Evolutionary conservation across 495 filamentous ascomycete genomes (phyloP), one percentile per base, ranked within the genome.

Genomic region (Xylaria longipes): DNA sequence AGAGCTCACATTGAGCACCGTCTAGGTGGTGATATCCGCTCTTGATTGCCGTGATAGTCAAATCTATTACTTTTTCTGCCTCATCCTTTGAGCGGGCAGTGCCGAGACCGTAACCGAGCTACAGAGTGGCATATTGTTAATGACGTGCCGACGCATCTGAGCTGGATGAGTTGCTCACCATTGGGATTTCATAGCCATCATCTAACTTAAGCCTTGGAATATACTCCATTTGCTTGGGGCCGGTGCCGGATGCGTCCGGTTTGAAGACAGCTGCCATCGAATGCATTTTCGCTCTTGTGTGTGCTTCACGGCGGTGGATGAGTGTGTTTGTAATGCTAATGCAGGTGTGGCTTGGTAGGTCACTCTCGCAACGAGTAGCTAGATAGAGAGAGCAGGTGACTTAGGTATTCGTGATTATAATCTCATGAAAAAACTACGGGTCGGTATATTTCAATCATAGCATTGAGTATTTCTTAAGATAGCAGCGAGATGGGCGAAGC

Each of bases 1-100:
- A 54, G 7, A 27, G 5, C 75, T 65, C 75, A 88, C 87, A 74
- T 82, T 97, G 91, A 35, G 94, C 94, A 12, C 91, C 90, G 80
- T 97, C 94, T 22, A 95, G 83, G 75, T 97, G 93, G 66, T 83
- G 80, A 80, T 91, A 97, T 31, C 92, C 93, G 41, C 89, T 80
- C 60, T 88, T 87, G 72, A 94, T 88, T 5, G 94, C 92, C 35
- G 81, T 87, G 58, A 93, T 87, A n/a, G 90, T 84, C 17, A 84
- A 80, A 8, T 91, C 87, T 37, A 93, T 82, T 46, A 90, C 78
- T 1, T 80, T 79, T 45, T 86, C 80, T 73, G 91, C 86, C 14
- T 75, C 75, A 29, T 74, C 80, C 56, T 84, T 84, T 33, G 70
- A 79, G 33, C 81, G 82, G 17, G 84, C 84, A 0, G 84, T 84